These are phyloP conservation scores for Cadophora sp. DNA, from an alignment of 2,329 filamentous ascomycete genomes.

Conservation along the genomic window DNA sequence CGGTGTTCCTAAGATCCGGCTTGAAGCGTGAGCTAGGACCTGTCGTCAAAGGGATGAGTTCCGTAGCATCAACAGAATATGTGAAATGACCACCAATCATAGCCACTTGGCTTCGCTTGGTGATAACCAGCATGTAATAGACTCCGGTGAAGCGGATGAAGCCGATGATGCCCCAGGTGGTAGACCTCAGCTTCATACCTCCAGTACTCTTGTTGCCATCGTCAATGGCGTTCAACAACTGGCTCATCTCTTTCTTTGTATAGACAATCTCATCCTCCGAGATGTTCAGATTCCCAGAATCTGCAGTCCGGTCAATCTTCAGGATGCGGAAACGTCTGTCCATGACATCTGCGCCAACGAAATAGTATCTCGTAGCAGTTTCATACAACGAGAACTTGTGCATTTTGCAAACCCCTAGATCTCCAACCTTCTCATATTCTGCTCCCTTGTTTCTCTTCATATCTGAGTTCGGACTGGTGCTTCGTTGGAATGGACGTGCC, in stretches of 20 bases:
- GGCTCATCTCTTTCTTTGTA: slow-evolving; percentile 88
- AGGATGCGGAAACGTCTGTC: slow-evolving; percentile 89
- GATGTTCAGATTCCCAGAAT: slow-evolving; percentile 79
- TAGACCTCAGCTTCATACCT: slow-evolving; percentile 87
- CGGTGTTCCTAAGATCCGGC: slow-evolving; percentile 79
- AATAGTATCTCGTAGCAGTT: slow-evolving; percentile 90
- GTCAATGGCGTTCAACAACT: slow-evolving; percentile 92
- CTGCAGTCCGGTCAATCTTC: slow-evolving; percentile 91
- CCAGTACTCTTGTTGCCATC: slow-evolving; percentile 92
- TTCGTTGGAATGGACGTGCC: slow-evolving; percentile 63
- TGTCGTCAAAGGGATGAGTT: slow-evolving; percentile 85
- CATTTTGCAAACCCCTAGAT: slow-evolving; percentile 68
- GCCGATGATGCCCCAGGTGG: slow-evolving; percentile 90
- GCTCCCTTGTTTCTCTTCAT: slow-evolving; percentile 42
- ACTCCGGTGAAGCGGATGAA: slow-evolving; percentile 96
- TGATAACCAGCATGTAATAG: slow-evolving; percentile 97
- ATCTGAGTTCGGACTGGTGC: slow-evolving; percentile 53
- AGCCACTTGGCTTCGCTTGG: slow-evolving; percentile 93
- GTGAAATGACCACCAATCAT: slow-evolving; percentile 96
- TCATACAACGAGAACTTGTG: slow-evolving; percentile 98
- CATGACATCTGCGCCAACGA: slow-evolving; percentile 90
- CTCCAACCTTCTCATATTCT: slow-evolving; percentile 45
- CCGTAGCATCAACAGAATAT: slow-evolving; percentile 93
- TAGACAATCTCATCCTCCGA: slow-evolving; percentile 96
- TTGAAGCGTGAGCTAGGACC: slow-evolving; percentile 70